These are phyloP conservation scores for Macadamia tetraphylla DNA, from an alignment of 164 flowering plant species.

Conservation along the genomic window DNA sequence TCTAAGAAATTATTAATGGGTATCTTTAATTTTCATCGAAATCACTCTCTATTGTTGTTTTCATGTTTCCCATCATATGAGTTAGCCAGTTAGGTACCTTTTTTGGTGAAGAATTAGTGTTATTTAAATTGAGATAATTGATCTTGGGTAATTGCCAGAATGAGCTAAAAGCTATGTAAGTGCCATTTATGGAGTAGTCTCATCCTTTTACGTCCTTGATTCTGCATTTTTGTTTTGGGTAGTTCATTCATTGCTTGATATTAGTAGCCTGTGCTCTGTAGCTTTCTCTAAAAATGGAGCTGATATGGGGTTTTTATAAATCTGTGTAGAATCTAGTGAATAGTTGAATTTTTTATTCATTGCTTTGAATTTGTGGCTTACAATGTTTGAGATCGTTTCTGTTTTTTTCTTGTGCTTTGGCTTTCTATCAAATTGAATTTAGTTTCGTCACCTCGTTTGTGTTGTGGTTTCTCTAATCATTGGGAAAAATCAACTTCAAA, in stretches of 20 bases:
- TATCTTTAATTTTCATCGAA: constrained; percentile 7
- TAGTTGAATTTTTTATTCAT: constrained; percentile 13
- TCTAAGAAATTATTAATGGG: background rate
- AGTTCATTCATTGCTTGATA: background rate
- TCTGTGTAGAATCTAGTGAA: constrained; percentile 4
- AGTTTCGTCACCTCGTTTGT: background rate
- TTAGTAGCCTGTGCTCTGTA: background rate
- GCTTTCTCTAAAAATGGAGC: background rate
- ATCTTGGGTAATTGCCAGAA: constrained; percentile 9
- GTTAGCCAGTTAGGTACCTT: background rate
- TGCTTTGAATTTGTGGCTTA: constrained; percentile 7
- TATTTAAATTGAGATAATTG: constrained; percentile 3
- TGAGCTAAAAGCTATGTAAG: background rate
- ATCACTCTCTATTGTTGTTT: background rate
- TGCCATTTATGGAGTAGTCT: background rate
- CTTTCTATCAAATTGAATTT: background rate
- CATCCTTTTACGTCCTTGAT: too few species aligned
- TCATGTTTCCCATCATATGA: background rate
- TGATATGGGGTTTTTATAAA: constrained; percentile 1
- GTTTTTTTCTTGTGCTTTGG: background rate
- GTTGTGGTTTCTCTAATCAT: background rate
- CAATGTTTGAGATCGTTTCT: background rate
- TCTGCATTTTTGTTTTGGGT: too few species aligned
- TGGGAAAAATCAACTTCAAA: background rate
- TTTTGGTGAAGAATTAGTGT: background rate